A percentile compares a stretch with the other conserved stretches of the same genome.
These are phyloP conservation scores for Botrytis cinerea DNA, from an alignment of 2,329 filamentous ascomycete species.

Conservation along the genomic window DNA sequence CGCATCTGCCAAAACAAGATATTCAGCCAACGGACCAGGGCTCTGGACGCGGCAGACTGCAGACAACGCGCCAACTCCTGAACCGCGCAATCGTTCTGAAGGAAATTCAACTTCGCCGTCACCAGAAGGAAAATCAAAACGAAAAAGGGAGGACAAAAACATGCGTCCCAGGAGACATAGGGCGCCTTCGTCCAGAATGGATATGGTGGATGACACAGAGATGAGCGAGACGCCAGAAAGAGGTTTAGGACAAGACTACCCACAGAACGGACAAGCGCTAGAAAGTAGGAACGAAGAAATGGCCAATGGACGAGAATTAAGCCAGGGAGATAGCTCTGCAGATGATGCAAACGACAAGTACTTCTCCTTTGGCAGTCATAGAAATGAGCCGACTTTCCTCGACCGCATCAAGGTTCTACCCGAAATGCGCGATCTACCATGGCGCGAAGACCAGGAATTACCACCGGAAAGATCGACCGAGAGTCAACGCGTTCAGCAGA, in stretches of 20 bases:
- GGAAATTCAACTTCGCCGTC: constrained; percentile 3
- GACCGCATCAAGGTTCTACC: constrained; percentile 28
- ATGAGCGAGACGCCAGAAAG: background rate
- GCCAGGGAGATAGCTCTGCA: background rate
- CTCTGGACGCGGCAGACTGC: constrained; percentile 8
- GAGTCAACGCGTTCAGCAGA: constrained; percentile 34
- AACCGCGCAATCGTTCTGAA: constrained; percentile 2
- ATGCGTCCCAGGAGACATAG: constrained; percentile 13
- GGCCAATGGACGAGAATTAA: constrained; percentile 11
- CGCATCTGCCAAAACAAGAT: constrained; percentile 11
- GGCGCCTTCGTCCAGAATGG: background rate
- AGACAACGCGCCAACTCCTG: background rate
- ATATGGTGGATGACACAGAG: background rate
- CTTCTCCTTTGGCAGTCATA: constrained; percentile 9
- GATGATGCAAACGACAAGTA: constrained; percentile 5
- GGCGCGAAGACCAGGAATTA: constrained; percentile 35
- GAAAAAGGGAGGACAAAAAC: constrained; percentile 5
- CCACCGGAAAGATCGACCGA: constrained; percentile 33
- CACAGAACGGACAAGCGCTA: background rate
- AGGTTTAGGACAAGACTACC: background rate
- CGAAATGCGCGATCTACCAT: constrained; percentile 35
- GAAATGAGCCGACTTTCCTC: constrained; percentile 19
- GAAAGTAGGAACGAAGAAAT: background rate
- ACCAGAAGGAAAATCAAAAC: constrained; percentile 4
- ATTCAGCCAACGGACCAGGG: constrained; percentile 17